Evolutionary conservation across 2,329 filamentous ascomycete genomes (phyloP).

Genomic region (Scolecobasidium constrictum): DNA sequence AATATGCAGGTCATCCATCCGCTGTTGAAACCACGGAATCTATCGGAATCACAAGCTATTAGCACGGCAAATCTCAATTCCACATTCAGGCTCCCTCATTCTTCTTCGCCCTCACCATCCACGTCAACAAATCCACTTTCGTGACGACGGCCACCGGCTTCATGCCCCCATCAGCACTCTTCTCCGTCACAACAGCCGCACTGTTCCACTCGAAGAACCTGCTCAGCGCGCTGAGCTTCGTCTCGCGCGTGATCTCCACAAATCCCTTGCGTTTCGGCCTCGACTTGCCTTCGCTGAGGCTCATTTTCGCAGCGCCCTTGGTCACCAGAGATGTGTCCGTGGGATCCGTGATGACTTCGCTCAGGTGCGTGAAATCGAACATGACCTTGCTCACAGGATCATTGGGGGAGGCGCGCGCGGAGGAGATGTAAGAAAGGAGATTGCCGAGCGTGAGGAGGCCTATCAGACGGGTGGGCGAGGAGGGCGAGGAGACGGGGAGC

Average conservation of each 20-base stretch:
- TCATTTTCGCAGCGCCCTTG: background rate
- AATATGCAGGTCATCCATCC: no score
- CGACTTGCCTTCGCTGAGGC: slow-evolving; percentile 17
- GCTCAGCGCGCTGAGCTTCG: slow-evolving; percentile 70
- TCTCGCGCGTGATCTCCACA: slow-evolving; percentile 89
- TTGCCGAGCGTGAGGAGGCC: slow-evolving; percentile 93
- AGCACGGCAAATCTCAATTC: no score
- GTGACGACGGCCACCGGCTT: slow-evolving; percentile 88
- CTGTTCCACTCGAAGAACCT: slow-evolving; percentile 98
- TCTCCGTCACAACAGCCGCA: slow-evolving; percentile 86
- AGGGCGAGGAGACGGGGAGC: slow-evolving; percentile 71
- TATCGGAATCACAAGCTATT: no score
- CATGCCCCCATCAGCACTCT: slow-evolving; percentile 44
- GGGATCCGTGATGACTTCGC: slow-evolving; percentile 85
- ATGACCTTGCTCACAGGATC: slow-evolving; percentile 78
- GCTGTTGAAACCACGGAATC: no score
- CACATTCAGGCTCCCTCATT: background rate
- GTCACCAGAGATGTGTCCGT: slow-evolving; percentile 44
- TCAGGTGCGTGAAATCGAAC: slow-evolving; percentile 86
- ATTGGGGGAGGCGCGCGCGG: slow-evolving; percentile 63
- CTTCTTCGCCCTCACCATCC: slow-evolving; percentile 62
- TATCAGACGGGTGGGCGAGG: slow-evolving; percentile 58
- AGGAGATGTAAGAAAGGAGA: slow-evolving; percentile 79
- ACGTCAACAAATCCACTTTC: slow-evolving; percentile 90
- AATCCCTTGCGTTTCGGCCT: slow-evolving; percentile 55